Evolutionary conservation across 495 filamentous ascomycete species (phyloP).

Genomic region (Parathielavia hyrcaniae): DNA sequence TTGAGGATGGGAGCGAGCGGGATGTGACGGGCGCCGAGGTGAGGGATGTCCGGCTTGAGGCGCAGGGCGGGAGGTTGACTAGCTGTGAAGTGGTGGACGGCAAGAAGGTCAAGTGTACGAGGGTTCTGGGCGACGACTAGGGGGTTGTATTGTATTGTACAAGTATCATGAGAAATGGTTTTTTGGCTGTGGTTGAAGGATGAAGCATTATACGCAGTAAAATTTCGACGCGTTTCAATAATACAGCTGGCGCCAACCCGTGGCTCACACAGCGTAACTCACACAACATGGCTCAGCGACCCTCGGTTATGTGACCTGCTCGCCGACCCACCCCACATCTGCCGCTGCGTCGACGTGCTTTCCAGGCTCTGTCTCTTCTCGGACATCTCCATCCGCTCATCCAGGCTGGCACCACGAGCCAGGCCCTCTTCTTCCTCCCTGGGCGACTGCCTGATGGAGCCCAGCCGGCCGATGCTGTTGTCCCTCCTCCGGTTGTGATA

Average conservation of each 20-base stretch:
- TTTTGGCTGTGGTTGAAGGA: not conserved
- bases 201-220: not conserved
- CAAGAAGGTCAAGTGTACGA: slow-evolving; percentile 13
- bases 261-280: not conserved
- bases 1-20: not conserved
- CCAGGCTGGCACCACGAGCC: not conserved
- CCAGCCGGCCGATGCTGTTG: slow-evolving; percentile 13
- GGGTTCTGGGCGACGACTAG: slow-evolving; percentile 15
- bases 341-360: slow-evolving; percentile 14
- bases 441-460: slow-evolving; percentile 24
- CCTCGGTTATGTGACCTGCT: slow-evolving; percentile 15
- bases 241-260: too few relatives aligned
- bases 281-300: slow-evolving; percentile 18
- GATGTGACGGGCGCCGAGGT: slow-evolving; percentile 18
- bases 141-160: too few relatives aligned
- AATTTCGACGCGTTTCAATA: not conserved
- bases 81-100: slow-evolving; percentile 19
- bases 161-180: not conserved
- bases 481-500: slow-evolving; percentile 27
- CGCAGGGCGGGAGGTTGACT: slow-evolving; percentile 29
- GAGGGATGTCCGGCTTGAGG: slow-evolving; percentile 18
- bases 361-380: slow-evolving; percentile 34
- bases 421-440: slow-evolving; percentile 21
- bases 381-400: slow-evolving; percentile 14
- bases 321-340: slow-evolving; percentile 10